Evolutionary conservation across 495 filamentous ascomycete genomes (phyloP).

Genomic region (Penicillium paxilli): DNA sequence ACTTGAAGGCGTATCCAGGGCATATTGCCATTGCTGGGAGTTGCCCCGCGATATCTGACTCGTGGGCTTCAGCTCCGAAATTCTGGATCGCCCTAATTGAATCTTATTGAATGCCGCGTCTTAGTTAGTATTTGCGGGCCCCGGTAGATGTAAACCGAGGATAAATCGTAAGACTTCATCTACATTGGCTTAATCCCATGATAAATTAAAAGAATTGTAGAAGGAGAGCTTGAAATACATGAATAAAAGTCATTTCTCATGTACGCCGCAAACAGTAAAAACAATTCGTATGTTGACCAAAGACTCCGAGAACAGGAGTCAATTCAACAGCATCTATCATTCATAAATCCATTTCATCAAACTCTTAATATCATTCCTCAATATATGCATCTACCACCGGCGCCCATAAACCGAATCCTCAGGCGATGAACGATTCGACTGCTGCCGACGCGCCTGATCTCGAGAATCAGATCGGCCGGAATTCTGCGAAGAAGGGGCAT

Average conservation of each 20-base stretch:
- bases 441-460: constrained; percentile 25
- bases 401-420: constrained; percentile 48
- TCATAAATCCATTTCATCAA: background rate
- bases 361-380: background rate
- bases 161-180: too few species aligned
- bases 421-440: constrained; percentile 21
- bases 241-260: constrained; percentile 1
- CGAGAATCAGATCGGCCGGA: constrained; percentile 23
- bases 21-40: background rate
- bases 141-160: too few species aligned
- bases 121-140: too few species aligned
- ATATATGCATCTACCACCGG: constrained; percentile 36
- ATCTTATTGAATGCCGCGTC: background rate
- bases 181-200: too few species aligned
- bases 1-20: too few species aligned
- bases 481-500: constrained; percentile 12
- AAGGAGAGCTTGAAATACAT: background rate
- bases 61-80: constrained; percentile 20
- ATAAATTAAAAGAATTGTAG: background rate
- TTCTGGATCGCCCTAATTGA: background rate
- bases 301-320: too few species aligned
- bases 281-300: background rate
- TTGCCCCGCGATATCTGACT: constrained; percentile 14
- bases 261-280: background rate
- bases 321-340: background rate